Conservation (phyloP, 345 rosid genomes). For the Gossypium herbaceum region DNA sequence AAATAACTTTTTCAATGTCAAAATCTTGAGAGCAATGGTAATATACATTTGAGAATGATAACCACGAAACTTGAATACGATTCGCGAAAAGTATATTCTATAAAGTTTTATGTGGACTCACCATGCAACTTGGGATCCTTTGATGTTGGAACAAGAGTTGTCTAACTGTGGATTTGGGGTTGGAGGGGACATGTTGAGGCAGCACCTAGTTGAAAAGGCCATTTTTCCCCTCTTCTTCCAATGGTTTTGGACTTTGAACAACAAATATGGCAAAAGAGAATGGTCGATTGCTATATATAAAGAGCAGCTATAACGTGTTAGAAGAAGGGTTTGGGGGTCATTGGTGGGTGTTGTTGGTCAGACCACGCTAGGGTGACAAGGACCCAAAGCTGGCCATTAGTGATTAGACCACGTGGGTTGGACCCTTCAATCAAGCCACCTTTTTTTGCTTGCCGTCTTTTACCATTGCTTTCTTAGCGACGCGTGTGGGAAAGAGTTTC, state of each 20-base stretch:
- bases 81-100: no score
- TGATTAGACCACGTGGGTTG: constrained; percentile 6
- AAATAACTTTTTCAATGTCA: no score
- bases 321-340: background rate
- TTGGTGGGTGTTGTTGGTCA: constrained; percentile 4
- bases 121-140: constrained; percentile 15
- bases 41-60: no score
- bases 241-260: background rate
- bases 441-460: background rate
- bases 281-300: background rate
- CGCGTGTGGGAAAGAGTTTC: background rate
- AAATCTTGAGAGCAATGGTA: no score
- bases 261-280: background rate
- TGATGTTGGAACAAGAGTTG: constrained; percentile 7
- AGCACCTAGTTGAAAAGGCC: constrained; percentile 24
- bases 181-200: constrained; percentile 40
- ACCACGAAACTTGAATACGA: no score
- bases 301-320: background rate
- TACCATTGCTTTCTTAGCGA: background rate
- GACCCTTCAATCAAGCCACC: background rate
- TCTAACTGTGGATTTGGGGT: background rate
- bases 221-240: background rate
- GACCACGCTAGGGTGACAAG: background rate
- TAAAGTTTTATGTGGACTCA: background rate
- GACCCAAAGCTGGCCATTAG: background rate